Evolutionary conservation across 208 protist species (phyloP).

Genomic region (Acanthamoeba rhysodes): DNA sequence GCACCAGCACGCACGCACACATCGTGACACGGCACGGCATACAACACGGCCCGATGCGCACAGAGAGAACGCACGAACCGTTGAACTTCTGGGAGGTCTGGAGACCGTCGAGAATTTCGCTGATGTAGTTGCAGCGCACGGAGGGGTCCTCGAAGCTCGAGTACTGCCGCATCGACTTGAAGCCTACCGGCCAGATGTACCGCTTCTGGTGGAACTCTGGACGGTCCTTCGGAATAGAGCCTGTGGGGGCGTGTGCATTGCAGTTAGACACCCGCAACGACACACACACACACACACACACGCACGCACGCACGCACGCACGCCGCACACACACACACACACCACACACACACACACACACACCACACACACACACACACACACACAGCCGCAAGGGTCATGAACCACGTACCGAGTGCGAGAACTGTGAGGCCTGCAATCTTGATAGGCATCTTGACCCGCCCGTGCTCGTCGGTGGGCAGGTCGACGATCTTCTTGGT

Average conservation of each 20-base stretch:
- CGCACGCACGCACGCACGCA: background rate
- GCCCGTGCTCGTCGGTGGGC: conserved; percentile 62
- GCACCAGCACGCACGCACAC: too few relatives aligned
- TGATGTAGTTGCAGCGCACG: conserved; percentile 39
- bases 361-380: too few relatives aligned
- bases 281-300: background rate
- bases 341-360: background rate
- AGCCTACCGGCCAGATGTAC: conserved; percentile 75
- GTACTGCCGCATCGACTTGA: conserved; percentile 71
- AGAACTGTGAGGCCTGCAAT: conserved; percentile 68
- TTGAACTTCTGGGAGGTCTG: conserved; percentile 55
- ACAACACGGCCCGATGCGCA: too few relatives aligned
- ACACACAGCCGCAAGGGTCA: background rate
- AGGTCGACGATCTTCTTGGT: conserved; percentile 73
- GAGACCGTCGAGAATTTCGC: conserved; percentile 67
- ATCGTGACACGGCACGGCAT: too few relatives aligned
- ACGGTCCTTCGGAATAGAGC: conserved; percentile 46
- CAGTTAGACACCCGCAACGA: background rate
- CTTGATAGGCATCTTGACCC: conserved; percentile 64
- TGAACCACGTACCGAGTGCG: background rate
- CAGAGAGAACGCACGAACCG: background rate
- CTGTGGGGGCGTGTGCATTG: background rate
- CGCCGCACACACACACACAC: background rate
- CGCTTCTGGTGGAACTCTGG: conserved; percentile 71
- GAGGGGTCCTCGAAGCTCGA: conserved; percentile 55